Evolutionary conservation across 371 early-diverging fungal species (phyloP).

Genomic region (Rhizomucor pusillus): DNA sequence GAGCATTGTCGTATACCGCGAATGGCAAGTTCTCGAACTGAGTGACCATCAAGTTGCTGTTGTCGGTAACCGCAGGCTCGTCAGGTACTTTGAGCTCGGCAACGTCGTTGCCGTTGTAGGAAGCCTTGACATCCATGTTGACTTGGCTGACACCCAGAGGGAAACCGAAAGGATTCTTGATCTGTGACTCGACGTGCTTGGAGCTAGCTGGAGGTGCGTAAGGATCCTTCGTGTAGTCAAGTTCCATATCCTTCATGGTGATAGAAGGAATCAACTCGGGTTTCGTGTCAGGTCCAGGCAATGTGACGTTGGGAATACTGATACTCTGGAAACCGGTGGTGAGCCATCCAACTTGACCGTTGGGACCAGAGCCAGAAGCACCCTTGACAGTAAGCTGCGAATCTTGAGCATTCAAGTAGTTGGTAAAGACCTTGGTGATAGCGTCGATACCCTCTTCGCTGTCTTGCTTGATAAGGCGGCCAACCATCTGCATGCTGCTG

Average conservation of each 20-base stretch:
- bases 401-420: slow-evolving; percentile 44
- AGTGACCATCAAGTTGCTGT: slow-evolving; percentile 37
- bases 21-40: slow-evolving; percentile 46
- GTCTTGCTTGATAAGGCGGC: slow-evolving; percentile 49
- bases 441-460: slow-evolving; percentile 42
- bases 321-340: slow-evolving; percentile 51
- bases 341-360: slow-evolving; percentile 58
- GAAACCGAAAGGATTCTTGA: slow-evolving; percentile 59
- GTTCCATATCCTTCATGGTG: slow-evolving; percentile 41
- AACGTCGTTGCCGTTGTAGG: slow-evolving; percentile 26
- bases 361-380: slow-evolving; percentile 48
- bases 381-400: slow-evolving; percentile 49
- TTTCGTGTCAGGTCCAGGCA: slow-evolving; percentile 24
- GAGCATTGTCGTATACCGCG: slow-evolving; percentile 27
- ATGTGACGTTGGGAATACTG: slow-evolving; percentile 46
- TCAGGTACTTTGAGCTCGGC: slow-evolving; percentile 50
- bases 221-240: slow-evolving; percentile 52
- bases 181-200: slow-evolving; percentile 43
- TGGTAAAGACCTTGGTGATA: slow-evolving; percentile 49
- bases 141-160: slow-evolving; percentile 49
- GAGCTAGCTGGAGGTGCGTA: slow-evolving; percentile 50
- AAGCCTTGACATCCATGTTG: slow-evolving; percentile 39
- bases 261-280: slow-evolving; percentile 20
- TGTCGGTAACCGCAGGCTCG: slow-evolving; percentile 35
- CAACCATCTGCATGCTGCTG: slow-evolving; percentile 40